A percentile compares a stretch with the other conserved stretches of the same genome.
Conservation (phyloP, 768 basidiomycete genomes). For the Leucogyrophana mollusca region DNA sequence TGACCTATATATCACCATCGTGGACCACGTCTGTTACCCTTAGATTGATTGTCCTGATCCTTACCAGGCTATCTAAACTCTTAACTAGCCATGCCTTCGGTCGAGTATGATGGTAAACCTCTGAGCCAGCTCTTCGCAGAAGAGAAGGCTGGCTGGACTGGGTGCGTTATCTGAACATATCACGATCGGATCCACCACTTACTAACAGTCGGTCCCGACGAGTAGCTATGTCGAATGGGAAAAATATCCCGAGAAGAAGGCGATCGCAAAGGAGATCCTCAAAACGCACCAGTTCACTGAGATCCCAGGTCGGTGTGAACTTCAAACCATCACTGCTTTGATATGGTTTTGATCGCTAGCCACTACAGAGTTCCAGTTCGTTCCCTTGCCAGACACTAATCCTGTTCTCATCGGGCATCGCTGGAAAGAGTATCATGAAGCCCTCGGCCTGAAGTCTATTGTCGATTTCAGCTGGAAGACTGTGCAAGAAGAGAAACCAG, state of each 20-base stretch:
- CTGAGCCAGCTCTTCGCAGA: constrained; percentile 32
- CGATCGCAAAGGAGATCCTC: constrained; percentile 38
- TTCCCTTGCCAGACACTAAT: constrained; percentile 48
- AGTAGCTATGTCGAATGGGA: constrained; percentile 50
- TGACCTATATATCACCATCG: no score
- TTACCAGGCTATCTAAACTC: no score
- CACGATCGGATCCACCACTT: background rate
- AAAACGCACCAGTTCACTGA: constrained; percentile 37
- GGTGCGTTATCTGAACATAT: constrained; percentile 30
- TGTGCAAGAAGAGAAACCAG: constrained; percentile 50
- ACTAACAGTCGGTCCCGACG: background rate
- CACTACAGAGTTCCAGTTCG: constrained; percentile 44
- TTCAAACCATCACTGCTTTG: background rate
- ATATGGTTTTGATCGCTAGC: background rate
- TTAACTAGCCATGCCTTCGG: background rate
- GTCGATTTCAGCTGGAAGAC: constrained; percentile 52
- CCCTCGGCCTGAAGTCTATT: constrained; percentile 43
- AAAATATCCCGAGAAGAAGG: constrained; percentile 43
- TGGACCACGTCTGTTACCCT: no score
- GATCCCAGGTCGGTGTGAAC: constrained; percentile 33
- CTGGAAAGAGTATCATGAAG: constrained; percentile 54
- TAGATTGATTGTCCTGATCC: no score
- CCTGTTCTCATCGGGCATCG: constrained; percentile 48
- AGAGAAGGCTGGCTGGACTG: constrained; percentile 38
- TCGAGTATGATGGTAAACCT: constrained; percentile 13